phyloP scores from a whole-genome alignment of 805 yeast species.

The Saturnispora silvae region DNA sequence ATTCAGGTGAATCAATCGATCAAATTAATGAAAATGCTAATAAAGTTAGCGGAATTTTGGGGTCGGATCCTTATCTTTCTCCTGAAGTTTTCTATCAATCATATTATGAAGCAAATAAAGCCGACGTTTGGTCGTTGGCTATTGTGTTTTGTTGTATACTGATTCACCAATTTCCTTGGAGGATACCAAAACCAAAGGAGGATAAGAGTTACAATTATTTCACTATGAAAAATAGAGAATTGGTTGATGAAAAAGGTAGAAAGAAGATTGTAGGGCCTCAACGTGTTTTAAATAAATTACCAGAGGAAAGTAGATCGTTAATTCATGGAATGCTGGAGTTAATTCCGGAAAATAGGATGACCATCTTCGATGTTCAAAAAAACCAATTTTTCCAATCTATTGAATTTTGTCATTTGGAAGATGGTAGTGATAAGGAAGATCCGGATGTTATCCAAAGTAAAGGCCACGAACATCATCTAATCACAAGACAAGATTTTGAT shows the following conservation, averaged over 20 bases:
- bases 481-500: conserved; percentile 53
- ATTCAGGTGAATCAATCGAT: not conserved
- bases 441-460: conserved; percentile 20
- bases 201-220: conserved; percentile 72
- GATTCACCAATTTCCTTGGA: conserved; percentile 88
- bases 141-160: conserved; percentile 88
- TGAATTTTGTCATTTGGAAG: conserved; percentile 35
- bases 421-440: conserved; percentile 14
- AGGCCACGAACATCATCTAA: conserved; percentile 55
- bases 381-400: conserved; percentile 53
- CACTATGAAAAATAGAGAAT: conserved; percentile 22
- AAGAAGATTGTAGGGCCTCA: conserved; percentile 46
- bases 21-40: conserved; percentile 27
- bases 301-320: conserved; percentile 50
- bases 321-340: conserved; percentile 57
- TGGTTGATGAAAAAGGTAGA: conserved; percentile 19
- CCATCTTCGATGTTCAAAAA: conserved; percentile 43
- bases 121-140: conserved; percentile 90
- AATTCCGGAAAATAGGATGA: conserved; percentile 46
- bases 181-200: conserved; percentile 57
- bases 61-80: conserved; percentile 91
- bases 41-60: conserved; percentile 77
- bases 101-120: conserved; percentile 74
- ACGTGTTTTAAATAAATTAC: conserved; percentile 60
- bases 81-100: conserved; percentile 65